Percentiles rank a stretch among this genome's conserved stretches.
These are phyloP conservation scores for Lithocarpus polystachyus DNA, from an alignment of 306 rosid genomes.

Conservation along the genomic window DNA sequence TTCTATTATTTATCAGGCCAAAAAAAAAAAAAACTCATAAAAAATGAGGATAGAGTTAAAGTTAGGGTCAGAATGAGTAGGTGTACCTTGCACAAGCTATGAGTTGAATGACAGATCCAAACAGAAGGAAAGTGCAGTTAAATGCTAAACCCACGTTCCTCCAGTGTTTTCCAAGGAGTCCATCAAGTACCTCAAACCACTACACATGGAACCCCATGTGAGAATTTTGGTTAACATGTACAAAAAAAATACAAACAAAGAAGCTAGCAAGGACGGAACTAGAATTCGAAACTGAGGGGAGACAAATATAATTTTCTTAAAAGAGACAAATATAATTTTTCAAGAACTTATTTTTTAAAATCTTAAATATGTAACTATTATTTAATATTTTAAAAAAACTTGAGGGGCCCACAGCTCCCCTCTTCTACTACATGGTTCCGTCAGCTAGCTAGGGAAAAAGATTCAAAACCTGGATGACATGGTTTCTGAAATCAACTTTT, in stretches of 20 bases:
- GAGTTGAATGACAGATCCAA: slow-evolving; percentile 98
- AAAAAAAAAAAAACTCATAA: background rate
- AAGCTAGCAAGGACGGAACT: background rate
- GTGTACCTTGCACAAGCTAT: slow-evolving; percentile 97
- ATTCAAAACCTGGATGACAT: slow-evolving; percentile 72
- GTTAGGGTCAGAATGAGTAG: slow-evolving; percentile 22
- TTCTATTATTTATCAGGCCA: background rate
- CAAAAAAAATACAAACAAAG: too few relatives aligned
- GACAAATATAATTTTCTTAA: too few relatives aligned
- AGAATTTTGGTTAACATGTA: background rate
- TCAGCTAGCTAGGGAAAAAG: background rate
- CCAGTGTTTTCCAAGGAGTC: slow-evolving; percentile 95
- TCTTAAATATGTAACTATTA: too few relatives aligned
- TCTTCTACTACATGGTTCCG: too few relatives aligned
- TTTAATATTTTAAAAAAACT: too few relatives aligned
- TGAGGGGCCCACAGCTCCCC: too few relatives aligned
- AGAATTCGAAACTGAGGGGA: too few relatives aligned
- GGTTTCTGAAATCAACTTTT: slow-evolving; percentile 91
- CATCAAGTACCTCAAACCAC: slow-evolving; percentile 99
- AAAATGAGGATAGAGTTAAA: slow-evolving; percentile 25
- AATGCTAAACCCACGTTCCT: slow-evolving; percentile 98
- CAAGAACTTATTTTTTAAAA: too few relatives aligned
- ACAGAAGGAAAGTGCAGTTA: slow-evolving; percentile 96
- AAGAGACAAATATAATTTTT: too few relatives aligned
- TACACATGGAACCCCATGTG: slow-evolving; percentile 31